Evolutionary conservation across 164 flowering plant species (phyloP).

Genomic region (Cinnamomum micranthum): DNA sequence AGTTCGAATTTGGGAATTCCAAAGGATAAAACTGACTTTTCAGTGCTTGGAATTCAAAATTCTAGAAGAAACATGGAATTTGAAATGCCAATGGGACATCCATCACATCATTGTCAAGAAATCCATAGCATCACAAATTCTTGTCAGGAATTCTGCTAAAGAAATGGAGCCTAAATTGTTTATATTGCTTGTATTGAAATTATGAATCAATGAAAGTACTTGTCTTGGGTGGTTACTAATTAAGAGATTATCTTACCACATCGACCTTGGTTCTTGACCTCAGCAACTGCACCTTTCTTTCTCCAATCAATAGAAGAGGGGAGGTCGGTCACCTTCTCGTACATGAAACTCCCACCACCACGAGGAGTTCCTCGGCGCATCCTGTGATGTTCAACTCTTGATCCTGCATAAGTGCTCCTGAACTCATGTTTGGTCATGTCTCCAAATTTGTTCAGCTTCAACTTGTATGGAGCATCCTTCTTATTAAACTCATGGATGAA

Average conservation of each 20-base stretch:
- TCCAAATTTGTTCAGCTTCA: slow-evolving; percentile 62
- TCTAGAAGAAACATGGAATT: no score
- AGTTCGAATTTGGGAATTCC: no score
- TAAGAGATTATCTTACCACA: slow-evolving; percentile 44
- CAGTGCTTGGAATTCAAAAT: no score
- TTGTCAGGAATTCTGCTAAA: no score
- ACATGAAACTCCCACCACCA: slow-evolving; percentile 46
- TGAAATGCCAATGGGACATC: no score
- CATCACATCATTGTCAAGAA: no score
- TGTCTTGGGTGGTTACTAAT: not conserved
- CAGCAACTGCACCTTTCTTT: slow-evolving; percentile 60
- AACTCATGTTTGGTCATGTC: slow-evolving; percentile 72
- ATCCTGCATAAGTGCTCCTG: slow-evolving; percentile 41
- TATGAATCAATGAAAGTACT: no score
- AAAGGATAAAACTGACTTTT: no score
- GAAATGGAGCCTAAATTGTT: no score
- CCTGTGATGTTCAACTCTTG: slow-evolving; percentile 46
- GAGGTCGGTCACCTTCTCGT: slow-evolving; percentile 31
- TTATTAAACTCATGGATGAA: slow-evolving; percentile 46
- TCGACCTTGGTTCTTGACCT: slow-evolving; percentile 71
- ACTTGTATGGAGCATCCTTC: slow-evolving; percentile 51
- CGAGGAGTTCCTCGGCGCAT: slow-evolving; percentile 40
- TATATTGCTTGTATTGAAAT: no score
- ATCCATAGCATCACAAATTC: no score
- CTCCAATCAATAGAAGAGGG: slow-evolving; percentile 77